phyloP scores from a whole-genome alignment of 148 eudicot genomes.

The Nepenthes gracilis region DNA sequence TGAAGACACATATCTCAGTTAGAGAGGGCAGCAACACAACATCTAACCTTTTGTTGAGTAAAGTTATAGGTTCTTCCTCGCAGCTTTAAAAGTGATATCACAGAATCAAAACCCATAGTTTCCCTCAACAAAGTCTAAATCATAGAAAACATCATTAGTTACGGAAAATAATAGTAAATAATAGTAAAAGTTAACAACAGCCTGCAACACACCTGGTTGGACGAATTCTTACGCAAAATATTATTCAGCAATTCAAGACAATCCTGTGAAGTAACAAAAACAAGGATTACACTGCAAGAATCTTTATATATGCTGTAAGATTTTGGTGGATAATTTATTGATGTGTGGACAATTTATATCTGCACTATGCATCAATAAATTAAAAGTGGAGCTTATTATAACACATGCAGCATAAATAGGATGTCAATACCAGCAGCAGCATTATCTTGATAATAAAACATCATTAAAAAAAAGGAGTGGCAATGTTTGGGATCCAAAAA shows the following conservation, averaged over 20 bases:
- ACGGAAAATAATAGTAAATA: slow-evolving; percentile 3
- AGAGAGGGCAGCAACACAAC: slow-evolving; percentile 4
- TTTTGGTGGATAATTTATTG: background rate
- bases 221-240: slow-evolving; percentile 62
- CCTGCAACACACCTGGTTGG: slow-evolving; percentile 59
- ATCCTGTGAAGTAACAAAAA: slow-evolving; percentile 48
- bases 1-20: background rate
- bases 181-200: background rate
- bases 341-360: background rate
- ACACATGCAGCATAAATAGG: too few relatives aligned
- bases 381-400: too few relatives aligned
- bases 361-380: background rate
- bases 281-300: slow-evolving; percentile 1
- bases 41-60: slow-evolving; percentile 92
- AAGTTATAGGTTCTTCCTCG: slow-evolving; percentile 72
- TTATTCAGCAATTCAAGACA: slow-evolving; percentile 90
- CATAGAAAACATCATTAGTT: slow-evolving; percentile 7
- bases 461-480: too few relatives aligned
- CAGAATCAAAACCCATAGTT: slow-evolving; percentile 82
- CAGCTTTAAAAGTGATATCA: slow-evolving; percentile 73
- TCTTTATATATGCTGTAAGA: background rate
- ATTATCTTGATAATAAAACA: too few relatives aligned
- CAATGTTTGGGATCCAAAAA: too few relatives aligned
- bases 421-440: too few relatives aligned
- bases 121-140: slow-evolving; percentile 83